phyloP scores from a whole-genome alignment of 202 grass and related monocot species.

The Zoysia matrella region DNA sequence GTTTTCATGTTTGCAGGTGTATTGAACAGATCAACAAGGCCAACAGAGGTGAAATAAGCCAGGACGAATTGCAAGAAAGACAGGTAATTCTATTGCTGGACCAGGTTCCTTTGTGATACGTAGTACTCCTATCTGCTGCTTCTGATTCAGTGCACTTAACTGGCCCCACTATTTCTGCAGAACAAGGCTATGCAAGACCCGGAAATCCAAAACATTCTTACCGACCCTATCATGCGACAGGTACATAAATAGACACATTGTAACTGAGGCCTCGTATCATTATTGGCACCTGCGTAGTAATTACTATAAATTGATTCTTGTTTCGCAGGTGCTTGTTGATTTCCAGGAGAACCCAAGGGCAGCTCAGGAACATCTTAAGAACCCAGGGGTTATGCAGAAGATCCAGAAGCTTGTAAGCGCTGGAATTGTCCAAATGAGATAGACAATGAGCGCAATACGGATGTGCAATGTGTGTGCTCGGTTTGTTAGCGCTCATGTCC shows the following conservation, averaged over 20 bases:
- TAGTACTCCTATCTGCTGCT: neutral
- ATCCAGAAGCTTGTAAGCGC: constrained; percentile 92
- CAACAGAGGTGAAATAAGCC: constrained; percentile 90
- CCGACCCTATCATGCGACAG: constrained; percentile 96
- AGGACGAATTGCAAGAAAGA: constrained; percentile 94
- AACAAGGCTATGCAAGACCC: constrained; percentile 96
- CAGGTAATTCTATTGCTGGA: constrained; percentile 56
- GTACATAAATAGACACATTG: constrained; percentile 29
- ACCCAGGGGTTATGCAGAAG: constrained; percentile 86
- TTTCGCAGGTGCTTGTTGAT: constrained; percentile 82
- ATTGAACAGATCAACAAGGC: constrained; percentile 96
- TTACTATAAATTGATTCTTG: constrained; percentile 4
- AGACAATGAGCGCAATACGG: neutral
- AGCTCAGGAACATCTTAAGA: constrained; percentile 87
- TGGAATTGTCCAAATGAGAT: constrained; percentile 95
- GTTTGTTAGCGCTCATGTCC: constrained; percentile 9
- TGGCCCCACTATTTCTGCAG: constrained; percentile 45
- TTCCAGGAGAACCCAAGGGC: constrained; percentile 94
- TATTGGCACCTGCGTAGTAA: neutral
- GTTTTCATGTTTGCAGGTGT: constrained; percentile 58
- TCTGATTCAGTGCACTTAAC: constrained; percentile 11
- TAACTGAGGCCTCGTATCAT: neutral
- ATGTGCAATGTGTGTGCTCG: constrained; percentile 9
- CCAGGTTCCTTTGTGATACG: neutral
- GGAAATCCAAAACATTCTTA: constrained; percentile 93